Base-by-base conservation (phyloP, 371 early-diverging fungal genomes). In the Entomophthora muscae region DNA sequence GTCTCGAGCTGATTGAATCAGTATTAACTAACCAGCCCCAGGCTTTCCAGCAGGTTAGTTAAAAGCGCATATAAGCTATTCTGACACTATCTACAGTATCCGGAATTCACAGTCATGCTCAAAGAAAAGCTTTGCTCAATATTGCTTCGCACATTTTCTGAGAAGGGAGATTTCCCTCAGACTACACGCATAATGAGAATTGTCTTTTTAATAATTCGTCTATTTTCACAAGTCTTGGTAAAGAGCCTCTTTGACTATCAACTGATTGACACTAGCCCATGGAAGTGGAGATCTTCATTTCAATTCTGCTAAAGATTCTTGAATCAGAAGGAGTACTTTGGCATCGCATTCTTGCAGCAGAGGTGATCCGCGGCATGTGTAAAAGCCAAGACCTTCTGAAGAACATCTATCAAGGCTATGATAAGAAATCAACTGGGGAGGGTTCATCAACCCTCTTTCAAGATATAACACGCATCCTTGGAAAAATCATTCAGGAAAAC, bases 201-300 rank as follows among this genome's bases (percentile, higher is more conserved):
- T 0, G 83, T 91, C 0, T 79, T 83, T 63, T 78, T 86, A 32
- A 75, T 95, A 24, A 80, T 94, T 53, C 85, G 85, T 63, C 78
- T 89, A 61, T 86, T 92, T 67, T 81, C 79, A 64, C 78, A 78
- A 32, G 75, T 83, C 3, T 66, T 95, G 76, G 84, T 83, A 78
- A 65, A 65, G 27, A 62, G 22, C 54, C 52, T 29, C 22, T 61
- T 52, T 53, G 51, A 63, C 22, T n/a, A 22, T 54, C 26, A 23
- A 17, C 51, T 33, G n/a, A n/a, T n/a, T n/a, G n/a, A n/a, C n/a
- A n/a, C 23, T 68, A 86, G 87, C 67, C 76, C 7, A 88, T 86
- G 71, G 95, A 95, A 65, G 90, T 92, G 71, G 96, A 95, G 69
- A 88, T 95, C 30, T 93, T 95, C 64, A 69, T 97, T 54, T 82